These are phyloP conservation scores for Pleurostoma richardsiae DNA, from an alignment of 2,329 filamentous ascomycete genomes.

Conservation along the genomic window DNA sequence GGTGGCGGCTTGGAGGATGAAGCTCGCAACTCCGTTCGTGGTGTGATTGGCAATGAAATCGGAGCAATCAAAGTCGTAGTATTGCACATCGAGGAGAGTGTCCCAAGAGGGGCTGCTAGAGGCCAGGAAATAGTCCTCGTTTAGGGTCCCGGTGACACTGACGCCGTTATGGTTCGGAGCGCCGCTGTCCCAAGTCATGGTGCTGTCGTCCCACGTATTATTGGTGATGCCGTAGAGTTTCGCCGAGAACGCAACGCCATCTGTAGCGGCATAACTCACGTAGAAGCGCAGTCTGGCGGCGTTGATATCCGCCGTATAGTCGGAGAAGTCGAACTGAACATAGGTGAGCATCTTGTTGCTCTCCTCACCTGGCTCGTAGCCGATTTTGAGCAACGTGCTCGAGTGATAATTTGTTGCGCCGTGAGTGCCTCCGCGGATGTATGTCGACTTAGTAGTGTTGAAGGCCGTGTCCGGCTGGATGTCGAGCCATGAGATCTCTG, in stretches of 20 bases:
- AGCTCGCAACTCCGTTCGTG: slow-evolving; percentile 1
- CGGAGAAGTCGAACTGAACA: background rate
- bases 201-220: background rate
- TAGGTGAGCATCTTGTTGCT: background rate
- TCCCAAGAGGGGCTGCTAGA: slow-evolving; percentile 4
- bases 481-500: background rate
- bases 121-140: slow-evolving; percentile 3
- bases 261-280: background rate
- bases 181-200: background rate
- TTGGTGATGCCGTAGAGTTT: background rate
- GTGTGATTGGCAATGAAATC: slow-evolving; percentile 4
- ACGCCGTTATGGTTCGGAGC: slow-evolving; percentile 4
- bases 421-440: background rate
- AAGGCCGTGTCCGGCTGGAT: background rate
- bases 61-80: slow-evolving; percentile 4
- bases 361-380: background rate
- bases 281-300: background rate
- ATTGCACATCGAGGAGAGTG: background rate
- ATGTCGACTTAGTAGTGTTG: background rate
- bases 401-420: background rate
- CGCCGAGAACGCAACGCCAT: background rate
- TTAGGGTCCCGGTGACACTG: background rate
- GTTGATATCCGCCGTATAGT: background rate
- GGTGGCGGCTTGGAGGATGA: slow-evolving; percentile 3
- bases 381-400: background rate